Evolutionary conservation across 257 asterid genomes (phyloP).

Genomic region (Plantago ovata): DNA sequence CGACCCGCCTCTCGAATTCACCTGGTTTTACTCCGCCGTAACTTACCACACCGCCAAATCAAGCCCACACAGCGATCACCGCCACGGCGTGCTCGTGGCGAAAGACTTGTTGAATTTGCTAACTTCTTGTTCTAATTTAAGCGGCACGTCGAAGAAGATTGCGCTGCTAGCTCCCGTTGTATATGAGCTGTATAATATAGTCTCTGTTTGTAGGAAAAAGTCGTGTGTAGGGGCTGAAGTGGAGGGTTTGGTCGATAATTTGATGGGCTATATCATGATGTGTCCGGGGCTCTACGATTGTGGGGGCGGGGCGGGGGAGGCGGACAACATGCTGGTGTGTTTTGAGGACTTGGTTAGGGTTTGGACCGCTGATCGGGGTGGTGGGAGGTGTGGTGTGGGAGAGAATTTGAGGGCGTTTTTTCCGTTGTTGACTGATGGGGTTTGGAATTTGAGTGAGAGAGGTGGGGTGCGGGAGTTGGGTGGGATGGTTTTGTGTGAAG

Average conservation of each 20-base stretch:
- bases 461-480: slow-evolving; percentile 41
- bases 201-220: slow-evolving; percentile 27
- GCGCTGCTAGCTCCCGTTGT: slow-evolving; percentile 76
- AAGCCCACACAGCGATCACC: slow-evolving; percentile 24
- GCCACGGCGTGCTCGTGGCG: slow-evolving; percentile 36
- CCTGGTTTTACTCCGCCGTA: slow-evolving; percentile 85
- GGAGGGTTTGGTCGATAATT: slow-evolving; percentile 46
- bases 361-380: slow-evolving; percentile 67
- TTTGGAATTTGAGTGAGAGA: slow-evolving; percentile 30
- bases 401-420: slow-evolving; percentile 53
- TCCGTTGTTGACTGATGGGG: slow-evolving; percentile 44
- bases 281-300: slow-evolving; percentile 41
- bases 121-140: slow-evolving; percentile 51
- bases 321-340: slow-evolving; percentile 36
- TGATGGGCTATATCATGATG: slow-evolving; percentile 36
- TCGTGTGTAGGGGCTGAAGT: slow-evolving; percentile 40
- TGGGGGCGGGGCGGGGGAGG: slow-evolving; percentile 30
- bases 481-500: slow-evolving; percentile 62
- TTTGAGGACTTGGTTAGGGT: slow-evolving; percentile 69
- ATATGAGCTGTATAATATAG: slow-evolving; percentile 43
- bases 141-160: slow-evolving; percentile 48
- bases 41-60: slow-evolving; percentile 53
- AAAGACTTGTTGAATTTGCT: slow-evolving; percentile 62
- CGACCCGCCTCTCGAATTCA: slow-evolving; percentile 79
- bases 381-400: slow-evolving; percentile 32